Conservation (phyloP, 2,329 filamentous ascomycete genomes). For the Juglanconis sp. region DNA sequence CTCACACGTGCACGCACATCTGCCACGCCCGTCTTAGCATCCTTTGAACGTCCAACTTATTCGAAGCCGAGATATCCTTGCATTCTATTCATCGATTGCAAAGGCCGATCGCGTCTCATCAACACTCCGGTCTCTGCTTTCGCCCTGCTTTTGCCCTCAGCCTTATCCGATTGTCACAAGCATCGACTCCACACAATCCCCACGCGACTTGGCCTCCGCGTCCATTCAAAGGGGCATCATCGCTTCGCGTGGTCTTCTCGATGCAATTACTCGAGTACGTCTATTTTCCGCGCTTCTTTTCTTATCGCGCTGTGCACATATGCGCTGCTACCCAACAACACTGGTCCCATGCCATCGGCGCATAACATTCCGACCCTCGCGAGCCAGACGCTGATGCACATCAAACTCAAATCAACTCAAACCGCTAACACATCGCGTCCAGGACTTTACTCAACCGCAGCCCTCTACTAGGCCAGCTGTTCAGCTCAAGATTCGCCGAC, state of each 20-base stretch:
- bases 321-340: not conserved
- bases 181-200: not conserved
- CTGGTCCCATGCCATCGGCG: not conserved
- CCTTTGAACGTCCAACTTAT: not conserved
- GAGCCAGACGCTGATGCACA: not conserved
- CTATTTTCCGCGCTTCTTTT: not conserved
- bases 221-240: not conserved
- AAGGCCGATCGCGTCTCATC: not conserved
- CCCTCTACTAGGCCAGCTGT: slow-evolving; percentile 15
- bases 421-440: slow-evolving; percentile 8
- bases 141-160: not conserved
- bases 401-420: not conserved
- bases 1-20: not conserved
- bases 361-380: not conserved
- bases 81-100: not conserved
- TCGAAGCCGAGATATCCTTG: not conserved
- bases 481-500: slow-evolving; percentile 6
- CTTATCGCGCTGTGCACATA: not conserved
- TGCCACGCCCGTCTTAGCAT: not conserved
- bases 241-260: not conserved
- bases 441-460: slow-evolving; percentile 11
- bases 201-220: not conserved
- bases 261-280: slow-evolving; percentile 16
- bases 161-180: not conserved
- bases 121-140: not conserved